Base-by-base conservation (phyloP, 257 asterid species). In the Solanum paucissectum region DNA sequence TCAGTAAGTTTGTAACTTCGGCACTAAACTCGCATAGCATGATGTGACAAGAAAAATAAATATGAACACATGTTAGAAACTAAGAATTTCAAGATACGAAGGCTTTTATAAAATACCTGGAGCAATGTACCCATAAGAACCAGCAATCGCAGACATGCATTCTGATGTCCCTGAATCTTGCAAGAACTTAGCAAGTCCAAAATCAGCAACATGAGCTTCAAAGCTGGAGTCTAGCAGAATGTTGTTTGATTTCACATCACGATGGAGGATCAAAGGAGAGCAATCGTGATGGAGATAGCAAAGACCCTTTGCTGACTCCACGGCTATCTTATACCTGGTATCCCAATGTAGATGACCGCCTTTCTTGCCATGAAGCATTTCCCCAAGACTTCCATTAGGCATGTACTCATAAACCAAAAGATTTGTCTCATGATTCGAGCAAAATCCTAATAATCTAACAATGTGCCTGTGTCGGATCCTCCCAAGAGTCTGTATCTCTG, bases 61-160 rank as follows among this genome's bases (percentile, higher is more conserved):
- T 18, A 9, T 18, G 6, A 46, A 46, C 20, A 44, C 66, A 44
- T 1, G 38, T 27, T 29, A 46, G 68, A 81, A 81, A 46, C 46
- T 21, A 6, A 38, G 69, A 74, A 42, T 13, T 68, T 29, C 18
- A 82, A 76, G 58, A 76, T 32, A 82, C 21, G 44, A 82, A 29
- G 42, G 44, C 68, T 81, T 77, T 27, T 68, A 20, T 32, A 88
- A 68, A 38, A 46, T 93, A 95, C 99, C 99, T 69, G 99, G 99
- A 32, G 99, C 99, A 20, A 96, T 96, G 92, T 96, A 96, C 16
- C 99, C 99, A 85, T 96, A 96, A 82, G 99, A 96, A 89, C 99
- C 99, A 87, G 99, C 99, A 84, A 96, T 93, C n/a, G 99, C 99
- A 23, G 99, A 96, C 99, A 96, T 96, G 92, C 98, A 96, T 86